phyloP scores from a whole-genome alignment of 2,329 filamentous ascomycete genomes.

The Pseudocercospora cruenta region DNA sequence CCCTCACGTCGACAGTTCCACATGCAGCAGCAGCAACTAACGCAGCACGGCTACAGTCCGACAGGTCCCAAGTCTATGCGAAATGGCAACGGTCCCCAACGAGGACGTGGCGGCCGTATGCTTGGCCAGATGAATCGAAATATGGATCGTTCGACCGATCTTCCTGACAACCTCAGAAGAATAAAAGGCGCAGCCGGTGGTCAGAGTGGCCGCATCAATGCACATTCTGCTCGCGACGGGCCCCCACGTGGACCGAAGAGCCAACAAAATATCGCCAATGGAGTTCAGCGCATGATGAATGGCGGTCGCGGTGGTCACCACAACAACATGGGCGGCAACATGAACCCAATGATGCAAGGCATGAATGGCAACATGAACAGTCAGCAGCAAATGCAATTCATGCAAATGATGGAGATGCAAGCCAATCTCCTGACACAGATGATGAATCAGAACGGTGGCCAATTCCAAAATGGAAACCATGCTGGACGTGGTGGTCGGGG shows the following conservation, averaged over 20 bases:
- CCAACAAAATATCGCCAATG: conserved; percentile 55
- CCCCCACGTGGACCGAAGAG: conserved; percentile 67
- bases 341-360: conserved; percentile 47
- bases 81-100: conserved; percentile 58
- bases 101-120: conserved; percentile 75
- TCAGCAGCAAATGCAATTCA: conserved; percentile 73
- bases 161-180: conserved; percentile 69
- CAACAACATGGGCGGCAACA: conserved; percentile 24
- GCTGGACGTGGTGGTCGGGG: conserved; percentile 33
- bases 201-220: conserved; percentile 74
- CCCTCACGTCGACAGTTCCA: conserved; percentile 3
- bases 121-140: conserved; percentile 73
- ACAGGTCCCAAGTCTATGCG: conserved; percentile 96
- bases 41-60: conserved; percentile 61
- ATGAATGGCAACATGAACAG: conserved; percentile 57
- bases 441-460: conserved; percentile 34
- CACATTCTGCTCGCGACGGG: conserved; percentile 66
- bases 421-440: conserved; percentile 82
- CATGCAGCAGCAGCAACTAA: conserved; percentile 23
- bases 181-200: conserved; percentile 71
- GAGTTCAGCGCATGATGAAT: conserved; percentile 41
- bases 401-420: conserved; percentile 66
- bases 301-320: conserved; percentile 30
- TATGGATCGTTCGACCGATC: conserved; percentile 76
- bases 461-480: conserved; percentile 51